Evolutionary conservation across 192 early-diverging fungal genomes (phyloP).

Genomic region (Coemansia sp.): DNA sequence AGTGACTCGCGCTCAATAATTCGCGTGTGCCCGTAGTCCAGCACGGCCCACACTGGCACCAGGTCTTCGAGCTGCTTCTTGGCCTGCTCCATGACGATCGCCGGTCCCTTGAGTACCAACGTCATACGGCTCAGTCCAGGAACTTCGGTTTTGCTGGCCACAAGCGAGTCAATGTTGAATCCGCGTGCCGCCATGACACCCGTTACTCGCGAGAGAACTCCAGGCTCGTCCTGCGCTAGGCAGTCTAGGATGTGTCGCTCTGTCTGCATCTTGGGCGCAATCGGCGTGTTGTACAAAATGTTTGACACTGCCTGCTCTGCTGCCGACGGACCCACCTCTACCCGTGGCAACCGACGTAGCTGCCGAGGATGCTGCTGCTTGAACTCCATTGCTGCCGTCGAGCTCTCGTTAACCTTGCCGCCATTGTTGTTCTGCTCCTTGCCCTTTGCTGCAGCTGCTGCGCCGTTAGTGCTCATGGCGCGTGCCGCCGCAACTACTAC

Average conservation of each 20-base stretch:
- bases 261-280: slow-evolving; percentile 64
- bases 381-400: slow-evolving; percentile 56
- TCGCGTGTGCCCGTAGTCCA: slow-evolving; percentile 91
- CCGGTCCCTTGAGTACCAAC: slow-evolving; percentile 88
- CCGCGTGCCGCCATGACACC: slow-evolving; percentile 93
- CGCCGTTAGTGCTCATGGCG: slow-evolving; percentile 23
- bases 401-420: slow-evolving; percentile 54
- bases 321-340: slow-evolving; percentile 61
- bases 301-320: slow-evolving; percentile 96
- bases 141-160: slow-evolving; percentile 96
- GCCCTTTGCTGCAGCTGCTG: slow-evolving; percentile 10
- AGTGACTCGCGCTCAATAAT: slow-evolving; percentile 93
- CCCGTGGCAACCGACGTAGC: slow-evolving; percentile 53
- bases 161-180: slow-evolving; percentile 97
- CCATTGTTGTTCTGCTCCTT: slow-evolving; percentile 1
- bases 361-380: slow-evolving; percentile 59
- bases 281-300: slow-evolving; percentile 97
- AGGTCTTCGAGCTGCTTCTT: slow-evolving; percentile 93
- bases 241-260: slow-evolving; percentile 90
- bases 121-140: slow-evolving; percentile 94
- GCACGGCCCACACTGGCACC: slow-evolving; percentile 97
- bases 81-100: slow-evolving; percentile 87
- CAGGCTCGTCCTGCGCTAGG: slow-evolving; percentile 92
- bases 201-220: slow-evolving; percentile 77
- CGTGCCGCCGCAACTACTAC: slow-evolving; percentile 9